Evolutionary conservation across 2,329 filamentous ascomycete genomes (phyloP), one percentile per base, ranked within the genome.

Genomic region (Aspergillus pseudoglaucus): DNA sequence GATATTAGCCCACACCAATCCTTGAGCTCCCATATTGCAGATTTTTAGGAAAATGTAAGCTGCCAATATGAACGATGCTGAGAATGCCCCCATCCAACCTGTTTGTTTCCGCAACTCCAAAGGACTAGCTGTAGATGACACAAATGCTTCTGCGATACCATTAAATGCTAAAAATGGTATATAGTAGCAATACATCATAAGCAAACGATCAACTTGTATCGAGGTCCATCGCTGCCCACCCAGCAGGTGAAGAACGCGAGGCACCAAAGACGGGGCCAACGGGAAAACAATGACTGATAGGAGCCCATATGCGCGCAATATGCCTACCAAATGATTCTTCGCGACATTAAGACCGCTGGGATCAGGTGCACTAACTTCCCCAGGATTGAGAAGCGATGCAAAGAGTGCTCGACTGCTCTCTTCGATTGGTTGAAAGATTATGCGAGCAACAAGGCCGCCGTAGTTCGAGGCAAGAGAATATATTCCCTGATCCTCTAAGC

Each of bases 401-500:
- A 97, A 96, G 63, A 95, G 84, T 62, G 85, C 90, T 35, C 94
- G 85, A 54, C 87, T 90, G 65, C 86, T 91, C 69, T 98, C 94
- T 68, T 98, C 93, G 50, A 98, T 82, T 6, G 93, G 94, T 61
- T 97, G 93, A 65, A 98, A 91, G 44, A 98, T 73, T 54, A 97
- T 81, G 3, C 93, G 82, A 0, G 93, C 93, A 23, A 95, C 73
- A 0, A 98, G 79, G 2, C 90, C 88, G 18, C 93, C 93, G 65
- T 93, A 98, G 68, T 97, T 98, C 59, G 90, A 90, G 45, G 91
- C 93, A 4, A 98, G 78, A 0, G 90, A 89, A 63, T 97, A 98
- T 32, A 89, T 83, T 12, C 93, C 93, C 71, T 97, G 93, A 4
- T 90, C 86, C 38, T 82, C 76, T 1, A 93, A 79, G 0, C 83